phyloP scores from a whole-genome alignment of 2,329 filamentous ascomycete genomes.

The Diaporthe destruens region DNA sequence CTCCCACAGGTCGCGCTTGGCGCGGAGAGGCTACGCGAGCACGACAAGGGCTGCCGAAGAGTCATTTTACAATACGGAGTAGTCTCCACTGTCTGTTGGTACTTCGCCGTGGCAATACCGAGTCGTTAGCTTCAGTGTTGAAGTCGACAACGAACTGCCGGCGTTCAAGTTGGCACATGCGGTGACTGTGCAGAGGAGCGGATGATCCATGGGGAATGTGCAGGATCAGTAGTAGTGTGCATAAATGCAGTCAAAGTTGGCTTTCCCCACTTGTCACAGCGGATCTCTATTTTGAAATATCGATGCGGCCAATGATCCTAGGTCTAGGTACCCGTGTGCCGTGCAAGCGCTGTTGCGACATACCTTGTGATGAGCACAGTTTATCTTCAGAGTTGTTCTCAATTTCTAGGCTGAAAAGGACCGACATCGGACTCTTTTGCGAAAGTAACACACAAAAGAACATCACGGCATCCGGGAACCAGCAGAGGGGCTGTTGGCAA shows the following conservation, averaged over 20 bases:
- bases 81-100: neutral
- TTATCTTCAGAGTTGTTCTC: neutral
- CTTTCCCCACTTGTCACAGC: neutral
- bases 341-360: neutral
- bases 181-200: neutral
- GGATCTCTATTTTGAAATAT: conserved; percentile 2
- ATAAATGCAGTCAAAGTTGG: neutral
- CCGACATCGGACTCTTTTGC: conserved; percentile 9
- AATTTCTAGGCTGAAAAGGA: neutral
- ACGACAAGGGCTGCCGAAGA: neutral
- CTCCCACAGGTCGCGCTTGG: neutral
- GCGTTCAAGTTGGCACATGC: neutral
- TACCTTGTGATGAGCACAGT: neutral
- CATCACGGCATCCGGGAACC: neutral
- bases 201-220: neutral
- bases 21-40: neutral
- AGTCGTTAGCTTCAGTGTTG: neutral
- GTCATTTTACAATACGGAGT: neutral
- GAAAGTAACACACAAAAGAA: neutral
- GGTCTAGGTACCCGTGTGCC: too few relatives aligned
- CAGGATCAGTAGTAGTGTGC: neutral
- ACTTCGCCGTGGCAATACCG: neutral
- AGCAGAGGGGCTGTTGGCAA: neutral
- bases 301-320: neutral
- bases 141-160: neutral